Evolutionary conservation across 768 basidiomycete species (phyloP), one percentile per base, ranked within the genome.

Genomic region (Mycena galopus): DNA sequence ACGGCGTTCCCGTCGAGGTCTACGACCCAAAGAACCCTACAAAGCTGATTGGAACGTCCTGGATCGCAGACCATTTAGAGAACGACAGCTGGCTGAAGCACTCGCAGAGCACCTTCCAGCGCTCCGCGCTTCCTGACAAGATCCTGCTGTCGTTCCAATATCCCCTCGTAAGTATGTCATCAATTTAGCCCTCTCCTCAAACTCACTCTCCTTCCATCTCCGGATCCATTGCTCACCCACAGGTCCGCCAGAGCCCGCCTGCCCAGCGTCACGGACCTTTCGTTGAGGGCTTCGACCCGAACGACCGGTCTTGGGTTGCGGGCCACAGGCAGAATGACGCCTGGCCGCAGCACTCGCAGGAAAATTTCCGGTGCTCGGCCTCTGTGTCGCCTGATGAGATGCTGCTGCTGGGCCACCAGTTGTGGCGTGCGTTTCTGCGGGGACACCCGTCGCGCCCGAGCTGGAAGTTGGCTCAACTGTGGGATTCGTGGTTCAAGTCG

Each of bases 361-460:
- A 21, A n/a, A 30, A n/a, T 6, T 19, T 69, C 50, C 23, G 14
- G 51, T 59, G 35, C 50, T 51, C 67, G 6, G 4, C 23, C 50
- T 51, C 67, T 14, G 4, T 32, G 11, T 27, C 55, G 29, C 59
- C 50, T 23, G 60, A 62, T 23, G 59, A 23, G 16, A 30, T n/a
- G 16, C 50, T 69, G 47, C 27, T 69, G 14, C 29, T 62, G 10
- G 61, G 62, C 42, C 67, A 69, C 29, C 67, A 69, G 23, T 33
- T 62, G n/a, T 69, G 67, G 67, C 67, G 67, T 37, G 60, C 67
- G 19, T 23, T 69, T 12, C 27, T 69, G 1, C 60, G 67, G 0
- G 67, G 67, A 3, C n/a, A n/a, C n/a, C n/a, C n/a, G n/a, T n/a
- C n/a, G n/a, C n/a, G n/a, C n/a, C n/a, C n/a, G n/a, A n/a, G n/a